These are phyloP conservation scores for Lablab purpureus DNA, from an alignment of 306 rosid species.

Conservation along the genomic window DNA sequence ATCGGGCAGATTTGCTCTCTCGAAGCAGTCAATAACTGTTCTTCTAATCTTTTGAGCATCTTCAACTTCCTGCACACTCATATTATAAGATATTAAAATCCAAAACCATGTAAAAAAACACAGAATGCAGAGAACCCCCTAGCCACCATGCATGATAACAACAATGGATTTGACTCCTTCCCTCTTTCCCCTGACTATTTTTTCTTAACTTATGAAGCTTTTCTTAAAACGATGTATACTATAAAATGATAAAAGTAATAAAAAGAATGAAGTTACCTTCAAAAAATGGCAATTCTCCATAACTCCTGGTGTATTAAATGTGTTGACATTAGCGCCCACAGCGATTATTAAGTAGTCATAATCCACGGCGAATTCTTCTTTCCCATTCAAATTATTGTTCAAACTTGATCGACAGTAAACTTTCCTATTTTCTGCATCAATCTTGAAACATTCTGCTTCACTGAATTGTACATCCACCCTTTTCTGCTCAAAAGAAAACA, in stretches of 20 bases:
- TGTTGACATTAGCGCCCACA: slow-evolving; percentile 92
- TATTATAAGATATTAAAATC: slow-evolving; percentile 14
- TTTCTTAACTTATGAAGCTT: not conserved
- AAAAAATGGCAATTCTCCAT: slow-evolving; percentile 91
- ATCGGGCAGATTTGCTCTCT: slow-evolving; percentile 82
- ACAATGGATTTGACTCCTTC: not conserved
- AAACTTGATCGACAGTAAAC: slow-evolving; percentile 72
- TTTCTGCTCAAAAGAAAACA: slow-evolving; percentile 64
- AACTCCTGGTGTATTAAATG: slow-evolving; percentile 98
- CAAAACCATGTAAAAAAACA: slow-evolving; percentile 9
- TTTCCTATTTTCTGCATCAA: slow-evolving; percentile 88
- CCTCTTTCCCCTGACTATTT: not conserved
- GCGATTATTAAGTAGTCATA: slow-evolving; percentile 81
- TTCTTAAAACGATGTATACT: not conserved
- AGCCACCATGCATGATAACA: slow-evolving; percentile 5
- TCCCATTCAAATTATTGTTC: slow-evolving; percentile 62
- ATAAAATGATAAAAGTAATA: slow-evolving; percentile 19
- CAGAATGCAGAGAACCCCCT: slow-evolving; percentile 19
- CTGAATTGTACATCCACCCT: slow-evolving; percentile 60
- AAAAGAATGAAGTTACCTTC: slow-evolving; percentile 62
- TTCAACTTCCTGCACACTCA: slow-evolving; percentile 88
- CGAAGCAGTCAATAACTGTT: slow-evolving; percentile 92
- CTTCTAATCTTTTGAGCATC: slow-evolving; percentile 97
- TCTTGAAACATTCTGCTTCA: slow-evolving; percentile 91
- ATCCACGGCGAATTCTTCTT: slow-evolving; percentile 76